phyloP scores from a whole-genome alignment of 2,329 filamentous ascomycete genomes.

The Chrysosporium keratinophilum region DNA sequence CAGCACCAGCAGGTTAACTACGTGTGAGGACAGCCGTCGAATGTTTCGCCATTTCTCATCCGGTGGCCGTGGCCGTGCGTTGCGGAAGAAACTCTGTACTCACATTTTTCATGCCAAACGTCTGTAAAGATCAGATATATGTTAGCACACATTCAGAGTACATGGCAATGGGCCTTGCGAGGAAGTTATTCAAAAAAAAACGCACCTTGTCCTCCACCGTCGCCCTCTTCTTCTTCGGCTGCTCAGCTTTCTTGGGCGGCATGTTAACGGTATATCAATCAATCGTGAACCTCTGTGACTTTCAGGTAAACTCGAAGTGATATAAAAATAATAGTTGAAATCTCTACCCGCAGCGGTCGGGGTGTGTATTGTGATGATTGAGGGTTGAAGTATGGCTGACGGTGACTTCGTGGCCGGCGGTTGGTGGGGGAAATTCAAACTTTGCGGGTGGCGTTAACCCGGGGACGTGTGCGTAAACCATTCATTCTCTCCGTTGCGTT shows the following conservation, averaged over 20 bases:
- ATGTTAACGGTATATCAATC: slow-evolving; percentile 26
- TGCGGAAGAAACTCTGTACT: slow-evolving; percentile 22
- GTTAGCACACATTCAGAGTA: slow-evolving; percentile 16
- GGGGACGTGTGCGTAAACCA: slow-evolving; percentile 3
- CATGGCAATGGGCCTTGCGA: neutral
- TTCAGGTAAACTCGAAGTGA: neutral
- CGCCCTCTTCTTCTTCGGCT: slow-evolving; percentile 41
- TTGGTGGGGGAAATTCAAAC: slow-evolving; percentile 3
- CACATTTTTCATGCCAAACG: slow-evolving; percentile 97
- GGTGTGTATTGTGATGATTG: slow-evolving; percentile 1
- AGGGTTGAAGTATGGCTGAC: slow-evolving; percentile 2
- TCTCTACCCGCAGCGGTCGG: neutral
- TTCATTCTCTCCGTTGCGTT: neutral
- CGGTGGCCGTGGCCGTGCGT: slow-evolving; percentile 1
- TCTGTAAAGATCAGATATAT: slow-evolving; percentile 34
- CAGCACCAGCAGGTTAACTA: neutral
- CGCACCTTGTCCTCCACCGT: slow-evolving; percentile 67
- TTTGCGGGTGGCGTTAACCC: slow-evolving; percentile 4
- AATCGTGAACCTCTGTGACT: neutral
- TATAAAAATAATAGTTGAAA: neutral
- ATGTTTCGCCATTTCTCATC: slow-evolving; percentile 6
- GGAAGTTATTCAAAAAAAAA: slow-evolving; percentile 10
- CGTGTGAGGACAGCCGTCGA: no score
- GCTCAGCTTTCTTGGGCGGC: slow-evolving; percentile 36
- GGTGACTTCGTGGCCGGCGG: neutral